phyloP scores from a whole-genome alignment of 768 basidiomycete species.

The Hypholoma sublateritium region DNA sequence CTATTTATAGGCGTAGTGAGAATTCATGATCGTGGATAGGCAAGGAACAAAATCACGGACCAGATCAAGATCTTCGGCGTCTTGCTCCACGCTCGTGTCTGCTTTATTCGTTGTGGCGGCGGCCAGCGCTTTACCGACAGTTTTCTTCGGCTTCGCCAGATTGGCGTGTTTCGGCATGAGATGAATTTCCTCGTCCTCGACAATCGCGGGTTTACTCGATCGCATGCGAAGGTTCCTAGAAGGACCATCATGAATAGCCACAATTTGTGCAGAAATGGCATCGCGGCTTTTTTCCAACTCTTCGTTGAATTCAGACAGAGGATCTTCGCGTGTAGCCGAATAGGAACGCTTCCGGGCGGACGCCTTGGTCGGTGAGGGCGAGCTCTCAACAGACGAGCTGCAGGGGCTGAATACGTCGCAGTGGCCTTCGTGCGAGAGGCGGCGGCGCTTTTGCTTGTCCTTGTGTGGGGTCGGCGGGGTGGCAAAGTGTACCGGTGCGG shows the following conservation, averaged over 20 bases:
- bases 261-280: not conserved
- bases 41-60: slow-evolving; percentile 11
- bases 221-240: slow-evolving; percentile 18
- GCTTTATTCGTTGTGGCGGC: slow-evolving; percentile 13
- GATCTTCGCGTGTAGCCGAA: slow-evolving; percentile 7
- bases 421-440: slow-evolving; percentile 25
- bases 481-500: slow-evolving; percentile 13
- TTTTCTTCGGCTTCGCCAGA: slow-evolving; percentile 7
- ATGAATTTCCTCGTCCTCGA: not conserved
- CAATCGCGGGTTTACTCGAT: not conserved
- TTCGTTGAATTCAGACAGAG: slow-evolving; percentile 19
- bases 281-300: slow-evolving; percentile 17
- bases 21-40: not conserved
- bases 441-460: slow-evolving; percentile 28
- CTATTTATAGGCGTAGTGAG: slow-evolving; percentile 19
- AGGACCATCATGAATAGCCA: slow-evolving; percentile 5
- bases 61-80: slow-evolving; percentile 18
- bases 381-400: slow-evolving; percentile 29
- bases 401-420: slow-evolving; percentile 34
- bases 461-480: slow-evolving; percentile 36
- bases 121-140: slow-evolving; percentile 11
- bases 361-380: slow-evolving; percentile 37
- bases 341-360: slow-evolving; percentile 13
- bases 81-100: slow-evolving; percentile 4
- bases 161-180: not conserved